Base-by-base conservation (phyloP, 2,329 filamentous ascomycete species). In the Trichoderma simmonsii region DNA sequence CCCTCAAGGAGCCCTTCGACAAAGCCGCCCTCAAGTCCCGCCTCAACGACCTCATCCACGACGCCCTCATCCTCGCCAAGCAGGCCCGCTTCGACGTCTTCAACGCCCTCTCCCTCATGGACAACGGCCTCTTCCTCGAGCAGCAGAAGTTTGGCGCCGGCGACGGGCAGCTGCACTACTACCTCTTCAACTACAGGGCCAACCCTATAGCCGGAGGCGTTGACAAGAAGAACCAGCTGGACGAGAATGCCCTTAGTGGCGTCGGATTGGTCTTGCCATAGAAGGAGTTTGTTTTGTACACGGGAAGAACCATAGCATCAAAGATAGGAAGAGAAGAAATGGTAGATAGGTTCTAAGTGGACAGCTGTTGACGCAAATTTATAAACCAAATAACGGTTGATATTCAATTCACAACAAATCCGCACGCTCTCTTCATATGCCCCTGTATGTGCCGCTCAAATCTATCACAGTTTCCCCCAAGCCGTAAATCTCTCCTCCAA, bases 131-230 rank as follows among this genome's bases (percentile, higher is more conserved):
- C 24, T 98, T 99, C 88, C 86, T 99, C 6, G 91, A 95, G 79
- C 88, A 98, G 76, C 93, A 98, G 79, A 97, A 97, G 82, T 99
- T 98, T 78, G 96, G 95, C 59, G 91, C 92, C 6, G 96, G 96
- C 36, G 96, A 99, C 80, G 96, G 96, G 61, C 94, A 96, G 81
- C 86, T 99, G 77, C 94, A 99, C 82, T 99, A 95, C 84, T 99
- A 99, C 82, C 86, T 99, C 36, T 99, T 97, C 87, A 99, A 99
- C 83, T 99, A 98, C 85, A 90, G 94, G 71, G 93, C 94, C 14
- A 91, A 93, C 73, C 90, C 91, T n/a, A 92, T 99, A 77, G 85
- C 89, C 0, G 95, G 96, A 63, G 96, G 96, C 26, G 90, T 98
- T 57, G 91, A 98, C 80, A 87, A 88, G 77, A 89, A 88, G 78